These are phyloP conservation scores for Starmera dryadoides DNA, from an alignment of 805 yeast species.

Conservation along the genomic window DNA sequence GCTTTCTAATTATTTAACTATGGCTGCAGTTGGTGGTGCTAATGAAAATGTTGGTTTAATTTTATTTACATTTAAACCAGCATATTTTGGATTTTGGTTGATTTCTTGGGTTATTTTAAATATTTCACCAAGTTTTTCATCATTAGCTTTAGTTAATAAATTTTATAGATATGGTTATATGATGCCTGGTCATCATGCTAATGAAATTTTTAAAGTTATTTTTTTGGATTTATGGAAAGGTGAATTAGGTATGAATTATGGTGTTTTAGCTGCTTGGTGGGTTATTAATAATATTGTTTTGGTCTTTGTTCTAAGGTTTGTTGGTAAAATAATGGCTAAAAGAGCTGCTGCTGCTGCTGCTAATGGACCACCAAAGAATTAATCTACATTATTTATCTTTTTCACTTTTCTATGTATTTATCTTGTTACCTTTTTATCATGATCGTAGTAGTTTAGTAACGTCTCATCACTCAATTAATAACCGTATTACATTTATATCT, in stretches of 20 bases:
- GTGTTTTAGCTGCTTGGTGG: conserved; percentile 54
- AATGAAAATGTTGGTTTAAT: conserved; percentile 59
- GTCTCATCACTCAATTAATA: too few relatives aligned
- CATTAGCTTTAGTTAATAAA: conserved; percentile 50
- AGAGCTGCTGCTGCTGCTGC: conserved; percentile 19
- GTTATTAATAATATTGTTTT: conserved; percentile 37
- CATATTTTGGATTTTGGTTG: conserved; percentile 64
- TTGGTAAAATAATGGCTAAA: conserved; percentile 29
- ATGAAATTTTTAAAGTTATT: conserved; percentile 53
- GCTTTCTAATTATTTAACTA: conserved; percentile 59
- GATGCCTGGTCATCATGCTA: conserved; percentile 61
- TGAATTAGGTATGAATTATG: conserved; percentile 51
- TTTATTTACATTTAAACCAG: conserved; percentile 48
- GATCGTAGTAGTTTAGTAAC: too few relatives aligned
- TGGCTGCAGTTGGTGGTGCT: conserved; percentile 73
- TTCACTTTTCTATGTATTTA: not conserved
- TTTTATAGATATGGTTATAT: conserved; percentile 61
- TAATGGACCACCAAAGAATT: not conserved
- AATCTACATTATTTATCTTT: too few relatives aligned
- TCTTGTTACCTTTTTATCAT: not conserved
- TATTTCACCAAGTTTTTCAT: conserved; percentile 61
- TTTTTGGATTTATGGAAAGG: conserved; percentile 52
- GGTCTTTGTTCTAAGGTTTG: conserved; percentile 37
- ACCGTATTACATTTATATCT: too few relatives aligned
- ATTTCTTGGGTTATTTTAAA: conserved; percentile 63